These are phyloP conservation scores for Themeda triandra DNA, from an alignment of 176 grass and related monocot genomes.

Conservation along the genomic window DNA sequence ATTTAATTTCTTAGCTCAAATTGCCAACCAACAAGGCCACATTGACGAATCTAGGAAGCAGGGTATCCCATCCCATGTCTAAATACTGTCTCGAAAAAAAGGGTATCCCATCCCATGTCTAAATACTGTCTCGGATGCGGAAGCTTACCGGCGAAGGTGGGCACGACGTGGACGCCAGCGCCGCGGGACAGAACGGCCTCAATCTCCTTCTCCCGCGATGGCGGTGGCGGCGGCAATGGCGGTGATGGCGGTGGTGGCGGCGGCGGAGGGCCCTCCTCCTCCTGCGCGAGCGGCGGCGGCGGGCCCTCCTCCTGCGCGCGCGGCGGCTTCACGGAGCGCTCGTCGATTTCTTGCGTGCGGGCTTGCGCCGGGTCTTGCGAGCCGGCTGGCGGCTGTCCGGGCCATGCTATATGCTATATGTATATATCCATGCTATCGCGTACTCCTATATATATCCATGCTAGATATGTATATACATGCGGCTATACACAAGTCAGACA, in stretches of 20 bases:
- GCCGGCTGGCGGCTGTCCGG: constrained; percentile 29
- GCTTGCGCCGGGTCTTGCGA: constrained; percentile 40
- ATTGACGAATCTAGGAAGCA: background rate
- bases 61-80: too few relatives aligned
- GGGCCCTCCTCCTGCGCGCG: background rate
- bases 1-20: background rate
- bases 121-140: background rate
- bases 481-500: too few relatives aligned
- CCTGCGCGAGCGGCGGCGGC: too few relatives aligned
- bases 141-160: constrained; percentile 59
- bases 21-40: background rate
- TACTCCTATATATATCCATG: too few relatives aligned
- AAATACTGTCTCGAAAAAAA: too few relatives aligned
- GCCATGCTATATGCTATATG: too few relatives aligned
- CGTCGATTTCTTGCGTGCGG: background rate
- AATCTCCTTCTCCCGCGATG: constrained; percentile 17
- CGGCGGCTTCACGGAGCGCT: background rate
- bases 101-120: background rate
- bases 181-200: constrained; percentile 58
- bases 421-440: too few relatives aligned
- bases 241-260: too few relatives aligned
- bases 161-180: constrained; percentile 57
- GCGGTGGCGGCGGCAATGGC: too few relatives aligned
- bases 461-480: too few relatives aligned
- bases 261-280: too few relatives aligned